These are phyloP conservation scores for Begonia loranthoides DNA, from an alignment of 306 rosid genomes.

Conservation along the genomic window DNA sequence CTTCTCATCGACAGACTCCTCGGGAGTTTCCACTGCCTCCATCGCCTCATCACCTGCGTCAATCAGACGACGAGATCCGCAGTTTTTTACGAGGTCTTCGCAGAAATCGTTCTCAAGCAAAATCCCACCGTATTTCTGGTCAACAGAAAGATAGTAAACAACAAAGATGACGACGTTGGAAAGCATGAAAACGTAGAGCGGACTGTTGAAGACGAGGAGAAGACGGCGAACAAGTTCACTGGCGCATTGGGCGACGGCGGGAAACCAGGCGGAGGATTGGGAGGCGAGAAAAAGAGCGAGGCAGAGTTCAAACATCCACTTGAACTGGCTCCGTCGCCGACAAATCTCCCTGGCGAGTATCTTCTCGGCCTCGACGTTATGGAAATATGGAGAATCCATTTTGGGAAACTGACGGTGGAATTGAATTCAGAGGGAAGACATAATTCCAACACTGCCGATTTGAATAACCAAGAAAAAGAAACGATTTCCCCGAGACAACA, in stretches of 20 bases:
- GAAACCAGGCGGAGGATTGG: slow-evolving; percentile 15
- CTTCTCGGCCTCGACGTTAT: slow-evolving; percentile 22
- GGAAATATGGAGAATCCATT: slow-evolving; percentile 12
- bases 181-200: slow-evolving; percentile 33
- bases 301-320: slow-evolving; percentile 15
- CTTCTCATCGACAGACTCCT: not conserved
- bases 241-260: slow-evolving; percentile 6
- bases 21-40: not conserved
- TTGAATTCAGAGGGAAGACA: no score
- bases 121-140: not conserved
- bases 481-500: no score
- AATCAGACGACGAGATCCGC: not conserved
- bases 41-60: not conserved
- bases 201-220: slow-evolving; percentile 15
- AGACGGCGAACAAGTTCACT: not conserved
- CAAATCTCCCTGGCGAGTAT: slow-evolving; percentile 20
- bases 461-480: no score
- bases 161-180: slow-evolving; percentile 27
- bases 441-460: no score
- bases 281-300: slow-evolving; percentile 19
- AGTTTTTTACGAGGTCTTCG: slow-evolving; percentile 11
- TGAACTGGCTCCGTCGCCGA: slow-evolving; percentile 12
- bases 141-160: slow-evolving; percentile 29
- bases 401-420: no score
- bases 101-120: slow-evolving; percentile 5